phyloP scores from a whole-genome alignment of 1,139 yeast genomes.

The Candida freyschussii region DNA sequence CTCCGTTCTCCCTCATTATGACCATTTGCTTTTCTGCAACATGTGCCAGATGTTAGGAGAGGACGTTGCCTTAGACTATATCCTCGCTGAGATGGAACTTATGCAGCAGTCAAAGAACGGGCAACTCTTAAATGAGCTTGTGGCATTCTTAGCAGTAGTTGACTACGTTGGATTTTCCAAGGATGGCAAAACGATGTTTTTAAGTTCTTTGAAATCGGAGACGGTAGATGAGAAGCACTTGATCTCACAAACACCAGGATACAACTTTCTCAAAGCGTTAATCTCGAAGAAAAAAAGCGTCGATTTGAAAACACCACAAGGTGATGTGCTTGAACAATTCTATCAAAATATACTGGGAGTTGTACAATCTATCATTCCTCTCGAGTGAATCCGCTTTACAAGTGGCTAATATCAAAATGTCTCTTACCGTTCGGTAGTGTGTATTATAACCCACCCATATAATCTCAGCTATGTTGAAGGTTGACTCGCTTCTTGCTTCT shows the following conservation, averaged over 20 bases:
- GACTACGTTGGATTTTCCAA: slow-evolving; percentile 12
- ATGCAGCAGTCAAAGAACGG: slow-evolving; percentile 15
- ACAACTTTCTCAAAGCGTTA: slow-evolving; percentile 8
- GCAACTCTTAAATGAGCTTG: slow-evolving; percentile 16
- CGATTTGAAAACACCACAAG: not conserved
- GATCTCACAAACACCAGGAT: slow-evolving; percentile 4
- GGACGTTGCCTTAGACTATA: slow-evolving; percentile 16
- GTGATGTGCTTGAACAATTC: slow-evolving; percentile 12
- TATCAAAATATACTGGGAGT: slow-evolving; percentile 17
- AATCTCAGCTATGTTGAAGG: too few relatives aligned
- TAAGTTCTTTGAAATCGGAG: slow-evolving; percentile 13
- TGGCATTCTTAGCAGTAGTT: slow-evolving; percentile 14
- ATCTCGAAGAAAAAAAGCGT: slow-evolving; percentile 5
- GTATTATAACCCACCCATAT: too few relatives aligned
- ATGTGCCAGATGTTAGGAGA: slow-evolving; percentile 17
- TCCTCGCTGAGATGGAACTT: slow-evolving; percentile 15
- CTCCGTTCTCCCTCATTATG: slow-evolving; percentile 15
- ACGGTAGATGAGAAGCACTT: slow-evolving; percentile 1
- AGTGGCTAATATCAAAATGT: too few relatives aligned
- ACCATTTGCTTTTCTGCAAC: slow-evolving; percentile 15
- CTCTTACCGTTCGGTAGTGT: too few relatives aligned
- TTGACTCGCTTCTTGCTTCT: slow-evolving; percentile 21
- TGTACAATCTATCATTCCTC: too few relatives aligned
- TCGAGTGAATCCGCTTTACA: too few relatives aligned
- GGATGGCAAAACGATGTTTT: slow-evolving; percentile 5